These are phyloP conservation scores for Scedosporium minutisporum DNA, from an alignment of 2,329 filamentous ascomycete species.

Conservation along the genomic window DNA sequence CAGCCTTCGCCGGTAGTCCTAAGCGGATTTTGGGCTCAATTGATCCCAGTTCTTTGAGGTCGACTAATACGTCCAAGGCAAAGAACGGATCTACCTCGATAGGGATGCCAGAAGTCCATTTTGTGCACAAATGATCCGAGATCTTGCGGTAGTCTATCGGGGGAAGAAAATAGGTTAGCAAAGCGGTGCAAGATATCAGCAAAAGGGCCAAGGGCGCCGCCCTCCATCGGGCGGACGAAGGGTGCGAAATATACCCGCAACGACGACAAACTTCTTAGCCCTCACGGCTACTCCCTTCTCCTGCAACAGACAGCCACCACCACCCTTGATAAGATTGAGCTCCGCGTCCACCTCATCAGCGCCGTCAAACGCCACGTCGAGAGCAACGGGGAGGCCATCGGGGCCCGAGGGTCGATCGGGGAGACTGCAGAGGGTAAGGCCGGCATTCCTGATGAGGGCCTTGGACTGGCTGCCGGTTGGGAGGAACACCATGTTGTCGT, in stretches of 20 bases:
- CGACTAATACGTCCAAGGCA: conserved; percentile 64
- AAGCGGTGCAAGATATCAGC: not conserved
- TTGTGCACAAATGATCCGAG: conserved; percentile 60
- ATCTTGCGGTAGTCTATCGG: conserved; percentile 77
- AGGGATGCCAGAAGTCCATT: conserved; percentile 71
- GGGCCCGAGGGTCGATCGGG: conserved; percentile 58
- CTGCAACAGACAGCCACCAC: conserved; percentile 93
- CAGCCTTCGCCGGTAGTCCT: conserved; percentile 67
- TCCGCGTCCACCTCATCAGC: conserved; percentile 94
- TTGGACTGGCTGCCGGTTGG: conserved; percentile 89
- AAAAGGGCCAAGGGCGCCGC: not conserved
- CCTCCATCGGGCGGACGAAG: not conserved
- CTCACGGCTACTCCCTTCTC: conserved; percentile 89
- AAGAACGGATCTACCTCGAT: conserved; percentile 89
- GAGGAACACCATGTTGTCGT: conserved; percentile 66
- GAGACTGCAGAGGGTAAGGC: conserved; percentile 67
- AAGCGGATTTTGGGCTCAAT: conserved; percentile 60
- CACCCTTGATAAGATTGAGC: conserved; percentile 94
- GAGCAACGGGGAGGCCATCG: conserved; percentile 32
- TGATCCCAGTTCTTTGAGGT: conserved; percentile 65
- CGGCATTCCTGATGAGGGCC: conserved; percentile 71
- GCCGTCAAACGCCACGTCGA: conserved; percentile 92
- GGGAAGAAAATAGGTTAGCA: not conserved
- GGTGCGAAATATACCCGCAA: conserved; percentile 53
- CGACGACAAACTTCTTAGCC: conserved; percentile 77